Percentiles rank a stretch among this genome's conserved stretches.
These are phyloP conservation scores for Beauveria brongniartii DNA, from an alignment of 2,329 filamentous ascomycete species.

Conservation along the genomic window DNA sequence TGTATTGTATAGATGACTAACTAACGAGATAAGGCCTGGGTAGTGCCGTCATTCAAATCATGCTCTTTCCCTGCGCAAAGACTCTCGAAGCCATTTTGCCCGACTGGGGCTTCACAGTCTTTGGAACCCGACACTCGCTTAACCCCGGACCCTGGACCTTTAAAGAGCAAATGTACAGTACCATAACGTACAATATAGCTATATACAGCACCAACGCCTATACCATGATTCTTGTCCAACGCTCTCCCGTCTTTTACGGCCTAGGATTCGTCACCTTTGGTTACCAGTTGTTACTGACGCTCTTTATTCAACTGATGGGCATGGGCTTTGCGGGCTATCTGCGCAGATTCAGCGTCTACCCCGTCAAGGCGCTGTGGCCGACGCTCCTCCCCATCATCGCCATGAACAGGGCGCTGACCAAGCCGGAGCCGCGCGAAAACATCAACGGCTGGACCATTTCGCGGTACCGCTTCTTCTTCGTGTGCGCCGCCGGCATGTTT, in stretches of 20 bases:
- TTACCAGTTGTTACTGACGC: constrained; percentile 39
- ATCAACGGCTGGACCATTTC: constrained; percentile 32
- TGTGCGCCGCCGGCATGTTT: constrained; percentile 36
- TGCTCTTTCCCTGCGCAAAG: constrained; percentile 38
- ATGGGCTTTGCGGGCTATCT: constrained; percentile 45
- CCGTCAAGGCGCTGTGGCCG: constrained; percentile 44
- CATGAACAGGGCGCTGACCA: constrained; percentile 38
- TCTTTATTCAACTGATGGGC: constrained; percentile 45
- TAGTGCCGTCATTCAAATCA: constrained; percentile 34
- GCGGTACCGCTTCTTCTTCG: constrained; percentile 37
- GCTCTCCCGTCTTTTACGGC: constrained; percentile 35
- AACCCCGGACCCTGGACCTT: constrained; percentile 48
- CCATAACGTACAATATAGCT: constrained; percentile 48
- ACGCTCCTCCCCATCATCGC: constrained; percentile 39
- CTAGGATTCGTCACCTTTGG: constrained; percentile 30
- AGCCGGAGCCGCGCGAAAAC: constrained; percentile 22
- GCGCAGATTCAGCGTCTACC: constrained; percentile 44
- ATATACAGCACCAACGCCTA: constrained; percentile 38
- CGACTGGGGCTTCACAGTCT: constrained; percentile 34
- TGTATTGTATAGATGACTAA: neutral
- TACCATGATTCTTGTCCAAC: constrained; percentile 39
- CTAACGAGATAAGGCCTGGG: constrained; percentile 19
- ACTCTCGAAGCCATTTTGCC: constrained; percentile 35
- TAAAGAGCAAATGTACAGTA: constrained; percentile 54
- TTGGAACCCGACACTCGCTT: constrained; percentile 33